Evolutionary conservation across 371 early-diverging fungal genomes (phyloP).

Genomic region (Mucor lusitanicus): DNA sequence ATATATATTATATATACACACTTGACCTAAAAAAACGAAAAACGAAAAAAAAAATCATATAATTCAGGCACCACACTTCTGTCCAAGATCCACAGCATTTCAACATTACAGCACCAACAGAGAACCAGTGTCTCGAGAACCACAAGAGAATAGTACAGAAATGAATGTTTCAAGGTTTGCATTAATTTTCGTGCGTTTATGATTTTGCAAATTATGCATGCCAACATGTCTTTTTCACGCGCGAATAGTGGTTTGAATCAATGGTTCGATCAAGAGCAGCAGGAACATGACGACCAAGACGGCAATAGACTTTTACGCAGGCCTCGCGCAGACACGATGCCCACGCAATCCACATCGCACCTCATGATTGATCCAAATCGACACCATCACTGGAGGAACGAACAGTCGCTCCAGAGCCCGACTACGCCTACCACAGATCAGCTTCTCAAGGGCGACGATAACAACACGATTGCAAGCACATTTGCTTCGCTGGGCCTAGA

Average conservation of each 20-base stretch:
- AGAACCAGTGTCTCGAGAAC: background rate
- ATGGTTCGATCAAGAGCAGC: background rate
- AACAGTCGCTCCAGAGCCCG: slow-evolving; percentile 23
- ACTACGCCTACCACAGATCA: slow-evolving; percentile 43
- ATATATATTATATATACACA: too few relatives aligned
- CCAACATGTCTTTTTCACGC: background rate
- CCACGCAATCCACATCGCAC: slow-evolving; percentile 45
- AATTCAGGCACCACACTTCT: too few relatives aligned
- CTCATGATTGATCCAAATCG: slow-evolving; percentile 21
- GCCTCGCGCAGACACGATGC: slow-evolving; percentile 75
- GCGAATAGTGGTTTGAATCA: background rate
- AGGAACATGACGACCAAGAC: background rate
- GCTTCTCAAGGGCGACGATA: slow-evolving; percentile 27
- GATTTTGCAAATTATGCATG: background rate
- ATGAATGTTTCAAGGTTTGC: slow-evolving; percentile 5
- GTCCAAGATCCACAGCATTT: too few relatives aligned
- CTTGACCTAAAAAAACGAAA: too few relatives aligned
- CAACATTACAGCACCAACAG: background rate
- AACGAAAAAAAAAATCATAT: too few relatives aligned
- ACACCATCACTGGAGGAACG: background rate
- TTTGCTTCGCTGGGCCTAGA: slow-evolving; percentile 75
- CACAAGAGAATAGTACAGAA: background rate
- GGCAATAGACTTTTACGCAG: slow-evolving; percentile 31
- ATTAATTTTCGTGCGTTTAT: slow-evolving; percentile 1
- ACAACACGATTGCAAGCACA: slow-evolving; percentile 60